These are phyloP conservation scores for Musa itinerans DNA, from an alignment of 176 grass and related monocot genomes.

Conservation along the genomic window DNA sequence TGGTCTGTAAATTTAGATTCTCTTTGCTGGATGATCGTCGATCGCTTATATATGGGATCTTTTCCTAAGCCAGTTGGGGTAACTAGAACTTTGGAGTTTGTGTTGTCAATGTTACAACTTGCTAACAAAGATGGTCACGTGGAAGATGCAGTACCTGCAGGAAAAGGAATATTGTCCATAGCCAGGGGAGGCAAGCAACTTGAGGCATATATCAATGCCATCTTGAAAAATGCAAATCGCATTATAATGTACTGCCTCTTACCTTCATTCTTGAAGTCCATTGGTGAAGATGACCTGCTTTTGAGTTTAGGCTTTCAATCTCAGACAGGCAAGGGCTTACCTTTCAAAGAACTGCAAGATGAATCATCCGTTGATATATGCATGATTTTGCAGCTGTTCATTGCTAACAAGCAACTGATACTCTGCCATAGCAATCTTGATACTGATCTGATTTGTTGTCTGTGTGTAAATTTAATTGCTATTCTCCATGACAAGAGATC, in stretches of 20 bases:
- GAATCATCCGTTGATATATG: slow-evolving; percentile 81
- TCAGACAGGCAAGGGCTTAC: slow-evolving; percentile 50
- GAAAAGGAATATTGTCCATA: slow-evolving; percentile 95
- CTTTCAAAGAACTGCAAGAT: slow-evolving; percentile 42
- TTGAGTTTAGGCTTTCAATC: slow-evolving; percentile 63
- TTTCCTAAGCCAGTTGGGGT: slow-evolving; percentile 88
- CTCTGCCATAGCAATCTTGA: slow-evolving; percentile 91
- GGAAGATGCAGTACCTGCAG: slow-evolving; percentile 65
- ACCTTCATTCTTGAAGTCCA: slow-evolving; percentile 73
- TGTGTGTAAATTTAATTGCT: slow-evolving; percentile 84
- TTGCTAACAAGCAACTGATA: slow-evolving; percentile 84
- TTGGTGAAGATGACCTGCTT: slow-evolving; percentile 81
- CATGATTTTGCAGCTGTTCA: slow-evolving; percentile 77
- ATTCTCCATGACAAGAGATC: slow-evolving; percentile 79
- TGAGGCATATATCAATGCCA: slow-evolving; percentile 84
- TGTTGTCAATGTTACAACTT: slow-evolving; percentile 94
- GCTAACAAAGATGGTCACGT: slow-evolving; percentile 92
- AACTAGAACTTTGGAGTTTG: slow-evolving; percentile 68
- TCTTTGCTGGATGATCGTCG: slow-evolving; percentile 88
- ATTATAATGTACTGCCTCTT: slow-evolving; percentile 98
- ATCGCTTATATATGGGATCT: slow-evolving; percentile 88
- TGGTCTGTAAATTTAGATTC: slow-evolving; percentile 92
- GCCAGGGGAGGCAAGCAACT: slow-evolving; percentile 75
- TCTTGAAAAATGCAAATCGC: slow-evolving; percentile 95
- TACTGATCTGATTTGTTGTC: slow-evolving; percentile 85